Evolutionary conservation across 208 protist species (phyloP).

Genomic region (Leishmania mexicana): DNA sequence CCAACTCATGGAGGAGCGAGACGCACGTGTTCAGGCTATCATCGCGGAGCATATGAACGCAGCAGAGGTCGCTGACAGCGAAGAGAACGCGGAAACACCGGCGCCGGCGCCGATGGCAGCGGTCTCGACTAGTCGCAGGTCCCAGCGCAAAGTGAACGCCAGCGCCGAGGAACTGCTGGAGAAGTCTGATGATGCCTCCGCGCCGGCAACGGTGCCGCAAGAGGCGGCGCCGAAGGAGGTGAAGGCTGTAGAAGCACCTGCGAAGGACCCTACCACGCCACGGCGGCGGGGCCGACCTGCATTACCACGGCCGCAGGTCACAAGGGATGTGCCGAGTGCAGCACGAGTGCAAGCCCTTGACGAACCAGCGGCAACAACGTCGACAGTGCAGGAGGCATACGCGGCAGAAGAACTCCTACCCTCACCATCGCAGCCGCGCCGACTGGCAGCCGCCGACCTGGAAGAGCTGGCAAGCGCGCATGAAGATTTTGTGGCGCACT

Average conservation of each 20-base stretch:
- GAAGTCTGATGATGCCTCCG: not conserved
- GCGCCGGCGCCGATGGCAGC: not conserved
- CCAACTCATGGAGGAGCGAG: not conserved
- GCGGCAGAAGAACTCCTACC: not conserved
- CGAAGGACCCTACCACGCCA: not conserved
- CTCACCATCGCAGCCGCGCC: not conserved
- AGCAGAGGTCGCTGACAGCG: not conserved
- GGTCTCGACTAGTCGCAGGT: not conserved
- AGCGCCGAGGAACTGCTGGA: not conserved
- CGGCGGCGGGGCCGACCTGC: not conserved
- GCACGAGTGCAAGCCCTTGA: not conserved
- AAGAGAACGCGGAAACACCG: not conserved
- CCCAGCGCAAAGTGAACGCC: not conserved
- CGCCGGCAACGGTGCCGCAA: not conserved
- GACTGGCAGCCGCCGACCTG: not conserved
- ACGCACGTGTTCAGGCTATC: not conserved
- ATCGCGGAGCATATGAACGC: conserved; percentile 5
- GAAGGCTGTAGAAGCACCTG: not conserved
- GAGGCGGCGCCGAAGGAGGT: not conserved
- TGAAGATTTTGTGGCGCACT: conserved; percentile 24
- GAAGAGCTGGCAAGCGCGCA: conserved; percentile 18
- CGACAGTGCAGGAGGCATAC: not conserved
- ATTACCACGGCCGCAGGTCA: not conserved
- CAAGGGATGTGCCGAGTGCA: not conserved
- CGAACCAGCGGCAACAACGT: not conserved